Base-by-base conservation (phyloP, 192 early-diverging fungal species). In the Geosiphon pyriformis region DNA sequence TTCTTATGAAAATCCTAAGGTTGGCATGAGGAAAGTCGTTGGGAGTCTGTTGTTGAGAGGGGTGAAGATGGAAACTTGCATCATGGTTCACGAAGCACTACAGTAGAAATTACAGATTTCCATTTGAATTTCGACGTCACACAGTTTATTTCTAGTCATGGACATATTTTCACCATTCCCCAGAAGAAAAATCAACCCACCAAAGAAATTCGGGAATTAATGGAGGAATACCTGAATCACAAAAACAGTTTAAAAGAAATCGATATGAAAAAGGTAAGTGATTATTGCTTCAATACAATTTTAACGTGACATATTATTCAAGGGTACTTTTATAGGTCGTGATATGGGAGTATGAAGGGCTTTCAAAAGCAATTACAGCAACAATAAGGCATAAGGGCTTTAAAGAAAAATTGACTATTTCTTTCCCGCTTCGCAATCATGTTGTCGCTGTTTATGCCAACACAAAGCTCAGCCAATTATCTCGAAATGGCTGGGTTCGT, bases 221-320 rank as follows among this genome's bases (percentile, higher is more conserved):
- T 78, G 48, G 69, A 69, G 10, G 70, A 67, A 31, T 68, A 78
- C 35, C 48, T 72, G 7, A 65, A 70, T 18, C 55, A 74, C n/a
- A 64, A 74, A 12, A 78, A 72, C 51, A 49, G 52, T 1, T 70
- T 78, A 35, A 78, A 78, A 48, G 72, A 78, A 46, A 50, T 78
- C 22, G 55, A 67, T n/a, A 74, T 78, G 70, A 51, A 68, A 27
- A 78, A 78, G 70, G 67, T 72, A 67, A 35, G 32, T 17, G n/a
- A 6, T 3, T 3, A 33, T 31, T 17, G 17, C 46, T 49, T 52
- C 8, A 8, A 22, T 7, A 18, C 56, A 49, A 35, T 55, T 26
- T 20, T 30, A 27, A 2, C 27, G 6, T 61, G 2, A 56, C 61
- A 71, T 64, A 73, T 60, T 68, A 59, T 65, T 48, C 3, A 0